Conservation (phyloP, 371 early-diverging fungal genomes). For the Rhizopus stolonifer region DNA sequence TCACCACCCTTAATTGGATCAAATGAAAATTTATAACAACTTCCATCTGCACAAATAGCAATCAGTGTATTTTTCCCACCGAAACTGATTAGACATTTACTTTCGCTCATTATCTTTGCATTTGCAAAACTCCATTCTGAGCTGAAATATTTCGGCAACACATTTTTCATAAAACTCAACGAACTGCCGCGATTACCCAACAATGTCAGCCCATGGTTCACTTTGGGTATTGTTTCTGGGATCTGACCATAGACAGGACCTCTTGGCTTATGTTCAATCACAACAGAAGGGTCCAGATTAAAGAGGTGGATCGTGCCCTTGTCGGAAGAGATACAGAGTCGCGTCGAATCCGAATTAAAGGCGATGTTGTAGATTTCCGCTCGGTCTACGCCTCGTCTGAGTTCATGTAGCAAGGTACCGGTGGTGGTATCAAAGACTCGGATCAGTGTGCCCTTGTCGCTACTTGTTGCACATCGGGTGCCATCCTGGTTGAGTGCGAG, state of each 20-base stretch:
- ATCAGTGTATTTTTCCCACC: slow-evolving; percentile 71
- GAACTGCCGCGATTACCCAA: slow-evolving; percentile 52
- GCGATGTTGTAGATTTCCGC: slow-evolving; percentile 89
- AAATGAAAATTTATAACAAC: slow-evolving; percentile 80
- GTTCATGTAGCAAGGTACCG: slow-evolving; percentile 77
- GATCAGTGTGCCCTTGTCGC: slow-evolving; percentile 89
- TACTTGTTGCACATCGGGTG: slow-evolving; percentile 73
- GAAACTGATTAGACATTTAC: slow-evolving; percentile 81
- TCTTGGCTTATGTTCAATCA: slow-evolving; percentile 43
- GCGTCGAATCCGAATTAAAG: slow-evolving; percentile 76
- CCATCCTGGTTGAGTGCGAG: slow-evolving; percentile 80
- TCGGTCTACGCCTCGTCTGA: slow-evolving; percentile 86
- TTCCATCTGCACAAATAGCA: slow-evolving; percentile 86
- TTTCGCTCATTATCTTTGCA: slow-evolving; percentile 76
- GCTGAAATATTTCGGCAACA: slow-evolving; percentile 91
- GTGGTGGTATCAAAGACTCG: slow-evolving; percentile 83
- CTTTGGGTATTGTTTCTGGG: slow-evolving; percentile 28
- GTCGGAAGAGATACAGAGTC: slow-evolving; percentile 86
- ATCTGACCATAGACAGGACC: slow-evolving; percentile 65
- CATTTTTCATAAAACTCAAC: slow-evolving; percentile 86
- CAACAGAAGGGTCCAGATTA: slow-evolving; percentile 68
- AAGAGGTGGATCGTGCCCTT: slow-evolving; percentile 95
- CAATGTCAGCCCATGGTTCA: slow-evolving; percentile 39
- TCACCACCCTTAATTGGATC: slow-evolving; percentile 84
- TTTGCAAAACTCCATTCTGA: slow-evolving; percentile 94